Evolutionary conservation across 192 early-diverging fungal genomes (phyloP).

Genomic region (Allomyces arbusculus): DNA sequence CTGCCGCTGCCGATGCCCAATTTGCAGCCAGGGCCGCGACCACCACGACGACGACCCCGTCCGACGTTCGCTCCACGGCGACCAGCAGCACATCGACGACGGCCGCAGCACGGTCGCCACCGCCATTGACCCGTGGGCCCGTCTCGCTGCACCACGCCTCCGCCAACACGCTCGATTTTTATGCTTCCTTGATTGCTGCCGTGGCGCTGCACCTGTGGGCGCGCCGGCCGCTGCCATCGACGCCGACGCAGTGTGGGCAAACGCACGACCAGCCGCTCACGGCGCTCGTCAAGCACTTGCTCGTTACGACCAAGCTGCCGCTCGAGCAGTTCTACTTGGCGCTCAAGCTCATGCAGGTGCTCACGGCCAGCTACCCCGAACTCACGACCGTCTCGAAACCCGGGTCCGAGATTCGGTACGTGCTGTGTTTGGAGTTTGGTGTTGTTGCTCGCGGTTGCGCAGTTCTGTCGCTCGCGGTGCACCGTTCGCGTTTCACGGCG

Average conservation of each 20-base stretch:
- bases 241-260: neutral
- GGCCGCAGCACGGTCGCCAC: no score
- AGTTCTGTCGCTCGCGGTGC: no score
- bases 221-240: neutral
- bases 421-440: no score
- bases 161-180: neutral
- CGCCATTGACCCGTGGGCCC: no score
- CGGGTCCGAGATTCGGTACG: neutral
- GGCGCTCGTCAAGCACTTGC: neutral
- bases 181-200: neutral
- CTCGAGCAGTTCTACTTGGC: neutral
- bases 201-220: neutral
- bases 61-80: no score
- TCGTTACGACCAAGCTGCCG: neutral
- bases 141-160: neutral
- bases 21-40: no score
- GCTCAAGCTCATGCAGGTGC: neutral
- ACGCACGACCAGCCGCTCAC: neutral
- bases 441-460: no score
- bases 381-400: neutral
- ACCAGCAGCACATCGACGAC: no score
- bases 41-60: no score
- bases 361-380: neutral
- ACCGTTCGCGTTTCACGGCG: no score
- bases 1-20: no score